These are phyloP conservation scores for Gorgonomyces haynaldii DNA, from an alignment of 192 early-diverging fungal species.

Conservation along the genomic window DNA sequence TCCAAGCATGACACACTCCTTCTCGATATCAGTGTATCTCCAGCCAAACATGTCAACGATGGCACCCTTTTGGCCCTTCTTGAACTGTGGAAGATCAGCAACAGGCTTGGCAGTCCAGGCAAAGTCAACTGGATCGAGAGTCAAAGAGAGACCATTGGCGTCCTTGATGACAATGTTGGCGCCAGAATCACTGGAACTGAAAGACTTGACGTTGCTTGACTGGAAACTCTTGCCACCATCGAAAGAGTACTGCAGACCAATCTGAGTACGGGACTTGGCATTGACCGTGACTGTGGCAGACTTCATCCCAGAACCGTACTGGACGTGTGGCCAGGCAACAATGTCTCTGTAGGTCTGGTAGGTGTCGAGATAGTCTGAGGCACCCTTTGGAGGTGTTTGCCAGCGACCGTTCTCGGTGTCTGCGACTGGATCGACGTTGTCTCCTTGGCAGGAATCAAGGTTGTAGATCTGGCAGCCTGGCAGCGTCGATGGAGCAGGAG, in stretches of 20 bases:
- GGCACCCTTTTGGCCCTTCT: conserved; percentile 20
- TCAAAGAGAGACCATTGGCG: conserved; percentile 1
- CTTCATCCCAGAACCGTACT: conserved; percentile 6
- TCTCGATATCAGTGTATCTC: conserved; percentile 12
- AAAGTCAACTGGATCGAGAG: background rate
- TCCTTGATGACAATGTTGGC: background rate
- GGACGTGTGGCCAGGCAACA: conserved; percentile 2
- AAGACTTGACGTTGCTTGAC: background rate
- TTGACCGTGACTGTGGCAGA: conserved; percentile 10
- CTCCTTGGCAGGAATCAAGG: conserved; percentile 7
- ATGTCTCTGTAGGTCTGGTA: conserved; percentile 8
- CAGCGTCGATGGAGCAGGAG: background rate
- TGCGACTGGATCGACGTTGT: background rate
- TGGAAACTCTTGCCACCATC: conserved; percentile 6
- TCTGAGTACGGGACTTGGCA: background rate
- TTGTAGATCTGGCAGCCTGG: conserved; percentile 12
- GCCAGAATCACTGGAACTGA: background rate
- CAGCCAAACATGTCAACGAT: conserved; percentile 23
- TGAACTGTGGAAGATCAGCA: conserved; percentile 4
- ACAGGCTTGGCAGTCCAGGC: background rate
- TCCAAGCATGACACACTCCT: conserved; percentile 12
- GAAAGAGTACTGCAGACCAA: background rate
- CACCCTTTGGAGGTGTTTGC: conserved; percentile 11
- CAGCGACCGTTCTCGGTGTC: conserved; percentile 5
- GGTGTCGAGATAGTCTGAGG: background rate